Evolutionary conservation across 106 monocot species (phyloP), one percentile per base, ranked within the genome.

Genomic region (Apostasia shenzhenica): DNA sequence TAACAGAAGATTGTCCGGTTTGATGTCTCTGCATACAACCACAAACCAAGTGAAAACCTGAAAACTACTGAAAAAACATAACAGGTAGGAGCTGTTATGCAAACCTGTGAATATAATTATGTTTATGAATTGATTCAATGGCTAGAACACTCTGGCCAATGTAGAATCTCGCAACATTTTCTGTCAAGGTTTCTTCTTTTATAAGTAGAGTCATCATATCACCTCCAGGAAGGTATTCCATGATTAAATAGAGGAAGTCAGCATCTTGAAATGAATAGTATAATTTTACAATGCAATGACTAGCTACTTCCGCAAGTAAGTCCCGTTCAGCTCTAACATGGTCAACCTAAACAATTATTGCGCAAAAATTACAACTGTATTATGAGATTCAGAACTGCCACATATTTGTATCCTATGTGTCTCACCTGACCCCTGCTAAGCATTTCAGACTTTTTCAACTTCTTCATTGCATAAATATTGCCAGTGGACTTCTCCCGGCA

Each of bases 221-320:
- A 48, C 94, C 94, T 69, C 94, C 94, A 72, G 94, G 94, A 63
- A 26, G 26, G 26, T 26, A 26, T 26, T 26, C 26, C 26, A 26
- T 26, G 26, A 26, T 26, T 26, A 26, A 94, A 68, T 94, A 94
- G 39, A 94, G 71, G 60, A 85, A 90, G 58, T 94, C 94, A 12
- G 78, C 74, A 75, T 94, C 94, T 90, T 94, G 94, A 77, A 94
- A 94, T 58, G 94, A 94, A 75, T 94, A 94, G 72, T 94, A 94
- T 3, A 94, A 84, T 70, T 94, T 94, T 69, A 94, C 94, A 65
- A 94, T 94, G 74, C 84, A 94, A 74, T 90, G 90, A 54, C 94
- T 94, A 45, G 90, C 87, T 79, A 94, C 94, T 81, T 94, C 94
- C 62, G 94, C 94, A 67, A 94, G 87, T 69, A 94, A 77, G 60